Evolutionary conservation across 805 yeast genomes (phyloP).

Genomic region (Pichia ethanolica): DNA sequence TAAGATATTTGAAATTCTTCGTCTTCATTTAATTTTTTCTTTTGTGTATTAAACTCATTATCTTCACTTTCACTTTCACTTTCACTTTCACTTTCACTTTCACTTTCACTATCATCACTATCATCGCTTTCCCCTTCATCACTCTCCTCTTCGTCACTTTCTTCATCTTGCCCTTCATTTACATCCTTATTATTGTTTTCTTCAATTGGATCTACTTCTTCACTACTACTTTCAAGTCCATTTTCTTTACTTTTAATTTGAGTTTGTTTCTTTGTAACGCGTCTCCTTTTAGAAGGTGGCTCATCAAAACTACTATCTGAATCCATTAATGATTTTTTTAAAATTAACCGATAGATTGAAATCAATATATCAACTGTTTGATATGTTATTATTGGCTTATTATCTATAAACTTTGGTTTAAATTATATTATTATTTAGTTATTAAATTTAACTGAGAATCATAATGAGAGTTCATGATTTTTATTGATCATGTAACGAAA

Average conservation of each 20-base stretch:
- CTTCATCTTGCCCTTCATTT: neutral
- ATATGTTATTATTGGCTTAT: too few relatives aligned
- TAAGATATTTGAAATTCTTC: constrained; percentile 19
- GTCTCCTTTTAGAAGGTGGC: neutral
- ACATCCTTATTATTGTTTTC: neutral
- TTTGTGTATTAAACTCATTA: constrained; percentile 4
- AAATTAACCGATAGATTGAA: too few relatives aligned
- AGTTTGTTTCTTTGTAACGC: neutral
- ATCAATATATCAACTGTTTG: too few relatives aligned
- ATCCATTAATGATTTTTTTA: too few relatives aligned
- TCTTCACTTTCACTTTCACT: neutral
- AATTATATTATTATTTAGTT: too few relatives aligned
- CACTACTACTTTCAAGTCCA: neutral
- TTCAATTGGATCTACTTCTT: neutral
- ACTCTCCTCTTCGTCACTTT: neutral
- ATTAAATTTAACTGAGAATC: too few relatives aligned
- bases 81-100: constrained; percentile 1
- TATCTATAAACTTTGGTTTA: too few relatives aligned
- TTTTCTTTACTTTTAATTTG: too few relatives aligned
- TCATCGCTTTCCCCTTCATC: neutral
- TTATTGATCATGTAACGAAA: too few relatives aligned
- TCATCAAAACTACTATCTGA: neutral
- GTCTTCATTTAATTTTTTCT: constrained; percentile 11
- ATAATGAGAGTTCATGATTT: too few relatives aligned
- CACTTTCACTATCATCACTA: neutral